Percentiles rank a stretch among this genome's conserved stretches.
These are phyloP conservation scores for Chlorella sorokiniana DNA, from an alignment of 139 green algal species.

Conservation along the genomic window DNA sequence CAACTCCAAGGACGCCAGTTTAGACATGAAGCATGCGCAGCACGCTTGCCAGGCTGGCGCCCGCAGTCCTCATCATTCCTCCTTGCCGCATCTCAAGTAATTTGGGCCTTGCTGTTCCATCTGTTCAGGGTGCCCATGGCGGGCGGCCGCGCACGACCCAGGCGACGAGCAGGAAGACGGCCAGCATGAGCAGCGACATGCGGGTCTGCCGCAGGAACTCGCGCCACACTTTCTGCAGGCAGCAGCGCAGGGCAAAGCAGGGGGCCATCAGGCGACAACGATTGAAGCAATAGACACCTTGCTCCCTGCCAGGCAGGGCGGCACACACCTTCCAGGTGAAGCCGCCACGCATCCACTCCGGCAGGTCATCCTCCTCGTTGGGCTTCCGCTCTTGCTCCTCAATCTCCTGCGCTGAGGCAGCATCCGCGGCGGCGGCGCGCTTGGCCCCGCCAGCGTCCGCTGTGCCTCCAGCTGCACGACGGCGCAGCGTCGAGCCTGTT, in stretches of 20 bases:
- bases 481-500: neutral
- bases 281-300: too few species aligned
- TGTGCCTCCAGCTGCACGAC: neutral
- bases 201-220: neutral
- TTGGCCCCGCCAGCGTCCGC: neutral
- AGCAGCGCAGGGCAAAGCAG: too few species aligned
- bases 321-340: slow-evolving; percentile 36
- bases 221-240: neutral
- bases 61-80: too few species aligned
- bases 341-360: slow-evolving; percentile 22
- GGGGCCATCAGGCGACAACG: too few species aligned
- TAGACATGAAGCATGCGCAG: too few species aligned
- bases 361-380: slow-evolving; percentile 5
- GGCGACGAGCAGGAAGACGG: slow-evolving; percentile 10
- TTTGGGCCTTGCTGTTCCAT: too few species aligned
- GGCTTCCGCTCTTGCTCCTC: neutral
- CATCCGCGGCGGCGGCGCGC: neutral
- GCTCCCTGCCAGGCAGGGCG: too few species aligned
- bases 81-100: too few species aligned
- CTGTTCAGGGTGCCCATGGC: neutral
- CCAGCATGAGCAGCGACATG: neutral
- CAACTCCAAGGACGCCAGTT: too few species aligned
- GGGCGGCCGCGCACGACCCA: neutral
- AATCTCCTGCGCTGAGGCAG: neutral
- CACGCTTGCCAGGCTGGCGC: too few species aligned